Base-by-base conservation (phyloP, 345 rosid species). In the Erucastrum elatum region DNA sequence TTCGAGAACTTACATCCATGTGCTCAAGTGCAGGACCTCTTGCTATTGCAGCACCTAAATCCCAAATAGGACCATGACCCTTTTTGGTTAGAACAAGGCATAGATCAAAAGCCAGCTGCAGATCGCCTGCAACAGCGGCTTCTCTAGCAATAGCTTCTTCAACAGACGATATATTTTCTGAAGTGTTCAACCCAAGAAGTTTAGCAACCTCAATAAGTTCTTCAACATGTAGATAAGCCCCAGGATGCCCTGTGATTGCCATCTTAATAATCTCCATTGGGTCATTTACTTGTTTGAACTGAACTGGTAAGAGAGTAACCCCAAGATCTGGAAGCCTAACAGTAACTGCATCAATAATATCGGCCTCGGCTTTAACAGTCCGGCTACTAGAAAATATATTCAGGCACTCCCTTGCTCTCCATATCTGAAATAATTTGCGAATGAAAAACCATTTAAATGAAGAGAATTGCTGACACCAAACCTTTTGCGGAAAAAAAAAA, bases 71-170 rank as follows among this genome's bases (percentile, higher is more conserved):
- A 84, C 96, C 99, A 75, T 95, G 96, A 65, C 99, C 99, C 74
- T 95, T 93, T 77, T 80, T 95, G 29, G 91, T 85, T 79, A 95
- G 86, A 84, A 76, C 87, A 82, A 90, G 88, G 84, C 98, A 91
- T 39, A 93, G 88, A 87, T 93, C 99, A 85, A 88, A 95, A 63
- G 99, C 99, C 82, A 95, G 83, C 82, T 95, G 99, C 82, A 95
- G 88, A 85, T 95, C 97, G 72, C 97, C 99, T 27, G 94, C 91
- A 75, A 93, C 92, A 60, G 98, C 99, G 78, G 98, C 98, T 88
- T 93, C 99, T 80, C 98, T 89, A 76, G 99, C 98, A 87, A 95
- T 91, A 80, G 97, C 93, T 88, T 95, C 99, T 88, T 95, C 88
- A 37, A 95, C 93, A 67, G 87, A 85, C 70, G 93, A 86, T 83